Evolutionary conservation across 2,329 filamentous ascomycete species (phyloP), one percentile per base, ranked within the genome.

Genomic region (Diplodia mutila): DNA sequence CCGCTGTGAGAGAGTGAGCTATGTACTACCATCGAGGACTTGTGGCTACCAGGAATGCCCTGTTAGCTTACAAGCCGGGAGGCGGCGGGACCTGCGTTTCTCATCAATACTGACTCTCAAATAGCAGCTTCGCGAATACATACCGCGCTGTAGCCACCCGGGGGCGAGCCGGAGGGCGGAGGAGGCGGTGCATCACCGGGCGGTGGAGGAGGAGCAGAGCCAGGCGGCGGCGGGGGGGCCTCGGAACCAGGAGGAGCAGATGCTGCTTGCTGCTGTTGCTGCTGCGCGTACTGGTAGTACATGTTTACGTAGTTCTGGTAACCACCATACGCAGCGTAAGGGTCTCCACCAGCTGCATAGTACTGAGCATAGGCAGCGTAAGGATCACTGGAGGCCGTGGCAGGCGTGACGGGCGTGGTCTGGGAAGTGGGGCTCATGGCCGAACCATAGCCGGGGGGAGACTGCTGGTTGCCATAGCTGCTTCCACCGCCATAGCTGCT

Each of bases 271-370:
- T 68, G 65, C 68, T 74, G 73, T 63, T 57, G 68, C 66, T 76
- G 72, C 52, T 72, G 71, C 32, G 68, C 51, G 69, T 78, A 77
- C 61, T 75, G 70, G 29, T 74, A 72, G 55, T 76, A 78, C 68
- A 71, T 71, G 57, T 73, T 72, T 59, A 74, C 68, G 65, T 80
- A 79, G 12, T 70, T 72, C 18, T 77, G 72, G 59, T 78, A 97
- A 66, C 94, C 94, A 70, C 94, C 94, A 73, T 95, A 97, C 9
- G 91, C 89, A 51, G 93, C 93, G 77, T 97, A 97, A 0, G 94
- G 94, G 75, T 97, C 93, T 70, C 86, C 83, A 66, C 84, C 81
- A 70, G 85, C 85, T 67, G 76, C 75, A 69, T 94, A 94, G 78
- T 96, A 95, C 77, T 93, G 90, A 2, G 91, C 90, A 77, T 96